phyloP scores from a whole-genome alignment of 2,329 filamentous ascomycete genomes.

The Cercospora sp. region DNA sequence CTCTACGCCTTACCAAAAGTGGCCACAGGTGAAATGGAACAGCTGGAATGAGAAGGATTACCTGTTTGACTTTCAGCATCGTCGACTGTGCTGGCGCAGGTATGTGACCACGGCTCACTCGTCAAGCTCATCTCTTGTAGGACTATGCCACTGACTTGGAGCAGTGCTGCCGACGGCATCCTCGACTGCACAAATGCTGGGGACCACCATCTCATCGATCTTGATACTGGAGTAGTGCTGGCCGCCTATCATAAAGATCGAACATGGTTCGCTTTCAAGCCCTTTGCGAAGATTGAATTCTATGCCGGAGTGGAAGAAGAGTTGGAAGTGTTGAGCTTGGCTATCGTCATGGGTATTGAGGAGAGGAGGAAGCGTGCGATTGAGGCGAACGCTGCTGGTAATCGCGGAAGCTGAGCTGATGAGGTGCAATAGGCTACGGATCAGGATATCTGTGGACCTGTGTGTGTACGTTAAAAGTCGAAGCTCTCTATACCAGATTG shows the following conservation, averaged over 20 bases:
- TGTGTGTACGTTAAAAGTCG: background rate
- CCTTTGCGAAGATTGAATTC: background rate
- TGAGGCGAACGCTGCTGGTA: background rate
- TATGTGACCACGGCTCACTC: background rate
- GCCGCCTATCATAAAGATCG: constrained; percentile 6
- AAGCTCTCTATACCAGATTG: background rate
- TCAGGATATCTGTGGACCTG: background rate
- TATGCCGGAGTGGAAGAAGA: background rate
- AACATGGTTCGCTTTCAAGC: constrained; percentile 7
- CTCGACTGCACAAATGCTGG: background rate
- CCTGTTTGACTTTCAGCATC: background rate
- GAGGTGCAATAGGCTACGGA: background rate
- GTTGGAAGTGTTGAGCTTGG: constrained; percentile 7
- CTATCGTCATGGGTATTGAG: constrained; percentile 3
- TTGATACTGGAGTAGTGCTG: constrained; percentile 5
- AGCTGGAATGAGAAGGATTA: constrained; percentile 5
- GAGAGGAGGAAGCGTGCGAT: constrained; percentile 2
- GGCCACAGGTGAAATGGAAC: constrained; percentile 1
- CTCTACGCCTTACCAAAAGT: background rate
- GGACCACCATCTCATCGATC: constrained; percentile 5
- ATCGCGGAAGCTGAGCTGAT: background rate
- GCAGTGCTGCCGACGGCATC: background rate
- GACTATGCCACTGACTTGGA: background rate
- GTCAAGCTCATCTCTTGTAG: background rate
- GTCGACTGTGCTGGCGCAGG: constrained; percentile 2